These are phyloP conservation scores for Botrytis fragariae DNA, from an alignment of 2,329 filamentous ascomycete genomes.

Conservation along the genomic window DNA sequence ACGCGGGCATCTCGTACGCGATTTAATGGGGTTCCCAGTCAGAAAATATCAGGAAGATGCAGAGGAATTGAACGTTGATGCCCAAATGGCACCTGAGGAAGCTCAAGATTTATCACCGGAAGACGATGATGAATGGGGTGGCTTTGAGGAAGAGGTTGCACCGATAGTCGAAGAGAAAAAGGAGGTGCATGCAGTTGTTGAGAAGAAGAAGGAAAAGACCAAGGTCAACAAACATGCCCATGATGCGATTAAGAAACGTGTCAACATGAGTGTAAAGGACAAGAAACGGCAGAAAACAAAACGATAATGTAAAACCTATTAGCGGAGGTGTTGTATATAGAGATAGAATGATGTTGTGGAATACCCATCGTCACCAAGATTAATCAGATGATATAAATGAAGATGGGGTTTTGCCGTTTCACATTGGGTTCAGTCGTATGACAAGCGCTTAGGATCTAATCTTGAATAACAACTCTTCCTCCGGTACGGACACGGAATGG, in stretches of 20 bases:
- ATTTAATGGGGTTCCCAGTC: conserved; percentile 43
- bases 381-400: neutral
- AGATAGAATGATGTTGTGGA: neutral
- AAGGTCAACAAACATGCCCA: conserved; percentile 21
- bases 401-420: neutral
- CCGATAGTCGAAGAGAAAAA: conserved; percentile 33
- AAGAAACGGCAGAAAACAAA: conserved; percentile 32
- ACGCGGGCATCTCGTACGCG: conserved; percentile 50
- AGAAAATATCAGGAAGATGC: conserved; percentile 32
- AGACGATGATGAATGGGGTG: conserved; percentile 36
- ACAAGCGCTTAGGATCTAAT: neutral
- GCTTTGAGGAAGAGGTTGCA: conserved; percentile 41
- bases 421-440: neutral
- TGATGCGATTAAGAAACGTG: conserved; percentile 22
- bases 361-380: neutral
- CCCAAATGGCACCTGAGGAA: conserved; percentile 8
- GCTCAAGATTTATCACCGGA: conserved; percentile 11
- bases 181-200: conserved; percentile 41
- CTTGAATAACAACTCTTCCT: neutral
- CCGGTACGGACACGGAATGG: neutral
- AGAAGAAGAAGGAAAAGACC: conserved; percentile 36
- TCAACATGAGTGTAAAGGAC: conserved; percentile 22
- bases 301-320: neutral
- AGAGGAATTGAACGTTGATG: conserved; percentile 19
- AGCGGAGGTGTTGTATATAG: neutral